Evolutionary conservation across 768 basidiomycete genomes (phyloP).

Genomic region (Leucogyrophana mollusca): DNA sequence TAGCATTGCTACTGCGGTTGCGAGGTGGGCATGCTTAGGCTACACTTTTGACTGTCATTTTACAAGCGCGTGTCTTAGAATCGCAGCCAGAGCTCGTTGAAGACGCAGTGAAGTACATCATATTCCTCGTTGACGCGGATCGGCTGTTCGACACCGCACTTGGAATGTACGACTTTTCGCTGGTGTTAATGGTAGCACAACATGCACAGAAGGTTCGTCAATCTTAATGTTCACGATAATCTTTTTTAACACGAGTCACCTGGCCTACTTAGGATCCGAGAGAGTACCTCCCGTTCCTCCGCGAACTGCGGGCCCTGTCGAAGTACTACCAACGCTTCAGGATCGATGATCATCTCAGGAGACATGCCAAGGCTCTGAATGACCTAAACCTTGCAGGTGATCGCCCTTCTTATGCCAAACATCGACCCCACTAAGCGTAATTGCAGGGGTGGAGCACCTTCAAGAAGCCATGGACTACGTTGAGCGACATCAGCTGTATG

Average conservation of each 20-base stretch:
- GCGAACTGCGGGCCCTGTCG: slow-evolving; percentile 75
- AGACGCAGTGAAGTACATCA: slow-evolving; percentile 97
- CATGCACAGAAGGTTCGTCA: slow-evolving; percentile 85
- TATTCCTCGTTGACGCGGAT: slow-evolving; percentile 94
- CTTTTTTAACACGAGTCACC: background rate
- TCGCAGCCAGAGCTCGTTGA: slow-evolving; percentile 77
- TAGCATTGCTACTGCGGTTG: slow-evolving; percentile 70
- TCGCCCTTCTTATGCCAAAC: background rate
- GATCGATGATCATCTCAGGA: slow-evolving; percentile 90
- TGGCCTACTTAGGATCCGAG: slow-evolving; percentile 76
- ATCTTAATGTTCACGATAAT: slow-evolving; percentile 1
- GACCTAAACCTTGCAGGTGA: slow-evolving; percentile 76
- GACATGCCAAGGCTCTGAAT: slow-evolving; percentile 68
- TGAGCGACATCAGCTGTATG: slow-evolving; percentile 74
- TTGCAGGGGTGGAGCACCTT: slow-evolving; percentile 64
- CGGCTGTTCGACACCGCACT: slow-evolving; percentile 90
- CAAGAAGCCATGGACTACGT: slow-evolving; percentile 80
- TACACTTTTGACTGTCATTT: background rate
- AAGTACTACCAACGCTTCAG: slow-evolving; percentile 82
- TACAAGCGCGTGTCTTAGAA: slow-evolving; percentile 6
- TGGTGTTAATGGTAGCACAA: slow-evolving; percentile 95
- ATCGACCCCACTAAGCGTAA: background rate
- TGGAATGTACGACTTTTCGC: slow-evolving; percentile 98
- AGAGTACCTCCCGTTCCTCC: slow-evolving; percentile 96
- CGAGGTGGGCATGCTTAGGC: slow-evolving; percentile 52